Evolutionary conservation across 805 yeast genomes (phyloP), one percentile per base, ranked within the genome.

Genomic region (Starmerella geochares): DNA sequence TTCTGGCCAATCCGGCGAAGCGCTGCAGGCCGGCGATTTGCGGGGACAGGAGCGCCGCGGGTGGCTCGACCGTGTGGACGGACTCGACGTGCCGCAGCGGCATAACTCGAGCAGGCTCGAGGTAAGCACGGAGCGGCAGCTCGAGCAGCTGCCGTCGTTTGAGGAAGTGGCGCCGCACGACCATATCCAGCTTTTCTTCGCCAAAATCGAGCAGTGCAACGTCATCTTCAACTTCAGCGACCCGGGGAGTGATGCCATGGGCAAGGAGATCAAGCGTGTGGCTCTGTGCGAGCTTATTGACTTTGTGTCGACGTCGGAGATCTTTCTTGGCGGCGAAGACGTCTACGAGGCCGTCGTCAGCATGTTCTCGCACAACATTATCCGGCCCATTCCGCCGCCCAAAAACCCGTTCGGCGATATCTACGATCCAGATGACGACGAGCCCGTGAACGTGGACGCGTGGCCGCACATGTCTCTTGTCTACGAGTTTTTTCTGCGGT

Each of bases 391-490:
- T 44, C 97, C 98, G 3, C 98, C 98, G 1, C 96, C 97, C 1
- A 95, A 88, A 32, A 92, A 92, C 65, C 97, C 97, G 4, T 77
- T 88, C 41, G 98, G 98, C 33, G 98, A 92, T 57, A 77, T 90
- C 35, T 92, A 77, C 66, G 98, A 92, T 61, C 98, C 98, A 1
- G 98, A 92, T 68, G 98, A 92, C 68, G 98, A 92, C 70, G 98
- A 92, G 67, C 97, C 97, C 2, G 94, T 92, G 33, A 79, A 80
- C 60, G 97, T 92, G 65, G 78, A 90, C 55, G 88, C 96, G 9
- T 92, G 98, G 98, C 95, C 97, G 11, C 98, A 92, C 65, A 92
- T 92, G 97, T 94, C 86, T 67, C 77, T 87, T 38, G 94, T 88
- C 28, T 92, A 92, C 69, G 97, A 92, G 66, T 86, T 92, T 61